Percentiles rank a stretch among this genome's conserved stretches.
These are phyloP conservation scores for Bigelowiella natans DNA, from an alignment of 78 protist genomes.

Conservation along the genomic window DNA sequence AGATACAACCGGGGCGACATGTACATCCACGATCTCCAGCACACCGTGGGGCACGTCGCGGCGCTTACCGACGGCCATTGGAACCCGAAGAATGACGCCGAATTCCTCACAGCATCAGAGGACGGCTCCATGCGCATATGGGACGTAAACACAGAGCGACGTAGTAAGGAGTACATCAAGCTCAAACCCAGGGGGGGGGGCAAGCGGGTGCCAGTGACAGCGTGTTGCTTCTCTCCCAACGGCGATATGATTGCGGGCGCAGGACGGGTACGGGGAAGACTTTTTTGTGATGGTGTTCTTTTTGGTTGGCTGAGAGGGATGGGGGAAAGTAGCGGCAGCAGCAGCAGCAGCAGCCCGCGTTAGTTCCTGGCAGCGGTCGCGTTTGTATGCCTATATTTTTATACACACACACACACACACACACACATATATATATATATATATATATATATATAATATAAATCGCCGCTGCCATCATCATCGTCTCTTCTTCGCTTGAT, in stretches of 20 bases:
- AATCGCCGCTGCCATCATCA: too few relatives aligned
- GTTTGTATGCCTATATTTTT: too few relatives aligned
- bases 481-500: too few relatives aligned
- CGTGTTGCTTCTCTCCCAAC: neutral
- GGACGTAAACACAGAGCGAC: neutral
- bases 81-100: neutral
- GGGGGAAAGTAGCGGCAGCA: too few relatives aligned
- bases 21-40: neutral
- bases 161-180: neutral
- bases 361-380: too few relatives aligned
- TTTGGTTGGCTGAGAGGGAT: too few relatives aligned
- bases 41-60: neutral
- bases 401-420: too few relatives aligned
- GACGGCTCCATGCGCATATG: neutral
- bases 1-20: neutral
- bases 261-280: neutral
- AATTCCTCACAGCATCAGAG: neutral
- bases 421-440: too few relatives aligned
- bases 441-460: too few relatives aligned
- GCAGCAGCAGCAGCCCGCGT: too few relatives aligned
- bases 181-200: neutral
- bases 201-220: neutral
- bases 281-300: too few relatives aligned
- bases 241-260: neutral
- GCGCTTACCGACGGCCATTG: neutral